Conservation (phyloP, 2,329 filamentous ascomycete species). For the Cladosporium sp. region DNA sequence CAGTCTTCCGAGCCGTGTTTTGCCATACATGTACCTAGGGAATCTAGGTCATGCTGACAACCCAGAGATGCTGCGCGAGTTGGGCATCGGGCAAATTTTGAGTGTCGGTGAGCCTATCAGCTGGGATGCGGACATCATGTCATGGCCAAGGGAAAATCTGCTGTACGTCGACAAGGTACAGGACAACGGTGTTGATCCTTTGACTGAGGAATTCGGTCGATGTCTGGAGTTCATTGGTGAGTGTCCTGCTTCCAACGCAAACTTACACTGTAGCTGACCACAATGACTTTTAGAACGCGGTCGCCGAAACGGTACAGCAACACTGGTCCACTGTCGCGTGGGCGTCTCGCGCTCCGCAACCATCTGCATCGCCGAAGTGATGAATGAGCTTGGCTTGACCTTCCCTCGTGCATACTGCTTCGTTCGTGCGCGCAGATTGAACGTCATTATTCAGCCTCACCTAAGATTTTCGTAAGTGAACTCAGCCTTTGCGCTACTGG, state of each 20-base stretch:
- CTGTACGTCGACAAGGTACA: slow-evolving; percentile 83
- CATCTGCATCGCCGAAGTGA: slow-evolving; percentile 98
- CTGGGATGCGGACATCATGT: slow-evolving; percentile 69
- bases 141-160: slow-evolving; percentile 76
- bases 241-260: slow-evolving; percentile 38
- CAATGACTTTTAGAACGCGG: slow-evolving; percentile 65
- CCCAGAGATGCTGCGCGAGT: slow-evolving; percentile 71
- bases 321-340: slow-evolving; percentile 92
- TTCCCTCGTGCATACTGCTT: slow-evolving; percentile 96
- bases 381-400: slow-evolving; percentile 76
- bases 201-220: slow-evolving; percentile 80
- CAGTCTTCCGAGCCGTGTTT: slow-evolving; percentile 81
- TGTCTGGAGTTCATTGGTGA: slow-evolving; percentile 91
- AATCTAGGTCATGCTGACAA: slow-evolving; percentile 95
- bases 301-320: slow-evolving; percentile 73
- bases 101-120: slow-evolving; percentile 87
- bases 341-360: slow-evolving; percentile 94
- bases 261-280: not conserved
- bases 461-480: slow-evolving; percentile 73
- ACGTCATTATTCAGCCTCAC: slow-evolving; percentile 98
- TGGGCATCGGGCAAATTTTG: slow-evolving; percentile 84
- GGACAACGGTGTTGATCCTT: slow-evolving; percentile 92
- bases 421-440: slow-evolving; percentile 85
- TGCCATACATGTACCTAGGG: slow-evolving; percentile 94
- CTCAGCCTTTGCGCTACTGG: no score